Conservation (phyloP, 2,329 filamentous ascomycete genomes). For the Xylaria sp. region DNA sequence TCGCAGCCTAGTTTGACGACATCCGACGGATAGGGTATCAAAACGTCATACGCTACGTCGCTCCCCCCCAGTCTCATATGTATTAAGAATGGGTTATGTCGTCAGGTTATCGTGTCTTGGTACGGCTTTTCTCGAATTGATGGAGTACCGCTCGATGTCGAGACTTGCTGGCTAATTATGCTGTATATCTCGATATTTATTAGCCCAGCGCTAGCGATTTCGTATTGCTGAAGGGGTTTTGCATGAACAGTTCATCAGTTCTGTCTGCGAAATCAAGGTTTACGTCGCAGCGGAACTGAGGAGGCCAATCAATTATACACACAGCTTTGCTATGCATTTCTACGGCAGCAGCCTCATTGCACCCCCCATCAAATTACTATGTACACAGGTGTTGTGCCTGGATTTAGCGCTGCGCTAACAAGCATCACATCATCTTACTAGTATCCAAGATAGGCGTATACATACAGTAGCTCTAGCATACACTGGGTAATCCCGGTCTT, state of each 20-base stretch:
- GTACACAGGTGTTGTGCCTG: background rate
- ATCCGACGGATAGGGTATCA: background rate
- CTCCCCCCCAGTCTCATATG: background rate
- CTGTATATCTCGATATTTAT: background rate
- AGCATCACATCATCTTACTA: background rate
- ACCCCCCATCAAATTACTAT: background rate
- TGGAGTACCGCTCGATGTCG: background rate
- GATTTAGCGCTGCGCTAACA: conserved; percentile 2
- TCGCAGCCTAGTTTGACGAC: background rate
- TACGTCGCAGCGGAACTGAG: background rate
- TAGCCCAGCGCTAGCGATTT: background rate
- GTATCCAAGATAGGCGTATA: background rate
- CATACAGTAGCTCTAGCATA: no score
- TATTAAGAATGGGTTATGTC: background rate
- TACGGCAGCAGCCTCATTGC: background rate
- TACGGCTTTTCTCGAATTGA: no score
- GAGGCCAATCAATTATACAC: background rate
- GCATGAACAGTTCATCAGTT: background rate
- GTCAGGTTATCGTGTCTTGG: background rate
- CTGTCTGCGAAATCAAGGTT: background rate
- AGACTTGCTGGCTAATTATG: background rate
- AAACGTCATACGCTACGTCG: background rate
- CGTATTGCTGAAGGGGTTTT: background rate
- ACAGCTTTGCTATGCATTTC: background rate
- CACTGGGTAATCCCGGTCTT: conserved; percentile 16